Conservation (phyloP, 768 basidiomycete species). For the Tephrocybe rancida region DNA sequence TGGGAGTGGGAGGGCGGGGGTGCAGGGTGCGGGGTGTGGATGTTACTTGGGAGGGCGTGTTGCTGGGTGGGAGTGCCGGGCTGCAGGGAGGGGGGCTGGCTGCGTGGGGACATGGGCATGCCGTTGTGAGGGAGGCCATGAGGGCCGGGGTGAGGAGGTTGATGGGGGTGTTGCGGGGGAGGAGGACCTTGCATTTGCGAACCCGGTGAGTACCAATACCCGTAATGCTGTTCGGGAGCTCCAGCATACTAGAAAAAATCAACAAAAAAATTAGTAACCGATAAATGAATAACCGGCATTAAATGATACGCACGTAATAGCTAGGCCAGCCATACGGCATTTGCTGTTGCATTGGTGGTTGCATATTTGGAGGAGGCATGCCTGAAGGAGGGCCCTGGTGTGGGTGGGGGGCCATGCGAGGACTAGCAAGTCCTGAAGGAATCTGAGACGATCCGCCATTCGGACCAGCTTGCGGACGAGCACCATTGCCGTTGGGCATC, state of each 20-base stretch:
- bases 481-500: constrained; percentile 61
- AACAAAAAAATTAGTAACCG: constrained; percentile 9
- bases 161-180: constrained; percentile 51
- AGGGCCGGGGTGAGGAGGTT: constrained; percentile 48
- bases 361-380: constrained; percentile 48
- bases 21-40: constrained; percentile 48
- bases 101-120: constrained; percentile 74
- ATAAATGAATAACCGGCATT: neutral
- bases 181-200: constrained; percentile 37
- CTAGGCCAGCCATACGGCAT: constrained; percentile 43
- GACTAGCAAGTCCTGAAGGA: constrained; percentile 63
- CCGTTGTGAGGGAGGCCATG: constrained; percentile 49
- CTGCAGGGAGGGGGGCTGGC: constrained; percentile 53
- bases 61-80: constrained; percentile 72
- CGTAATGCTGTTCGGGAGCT: constrained; percentile 41
- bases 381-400: constrained; percentile 54
- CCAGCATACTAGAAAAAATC: constrained; percentile 36
- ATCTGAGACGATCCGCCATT: constrained; percentile 54
- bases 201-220: constrained; percentile 41
- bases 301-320: constrained; percentile 59
- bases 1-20: constrained; percentile 49
- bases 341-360: constrained; percentile 40
- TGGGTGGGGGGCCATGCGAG: constrained; percentile 64
- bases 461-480: constrained; percentile 59
- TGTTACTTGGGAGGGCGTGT: constrained; percentile 52